Percentiles rank a stretch among this genome's conserved stretches.
These are phyloP conservation scores for Populus hybrid DNA, from an alignment of 441 rosid genomes.

Conservation along the genomic window DNA sequence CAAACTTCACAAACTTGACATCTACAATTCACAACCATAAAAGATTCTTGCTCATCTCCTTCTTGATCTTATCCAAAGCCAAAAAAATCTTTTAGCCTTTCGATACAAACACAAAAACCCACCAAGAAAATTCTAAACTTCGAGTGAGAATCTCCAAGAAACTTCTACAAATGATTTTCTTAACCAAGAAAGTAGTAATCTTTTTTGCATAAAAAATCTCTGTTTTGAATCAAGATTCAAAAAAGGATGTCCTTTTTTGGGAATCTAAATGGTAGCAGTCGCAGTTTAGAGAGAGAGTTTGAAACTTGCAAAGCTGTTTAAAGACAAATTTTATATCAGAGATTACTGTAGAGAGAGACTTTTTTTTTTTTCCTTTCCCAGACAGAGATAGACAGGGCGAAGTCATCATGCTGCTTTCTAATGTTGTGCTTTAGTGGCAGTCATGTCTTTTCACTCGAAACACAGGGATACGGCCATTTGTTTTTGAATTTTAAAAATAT, in stretches of 20 bases:
- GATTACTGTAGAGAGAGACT: slow-evolving; percentile 20
- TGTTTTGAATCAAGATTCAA: slow-evolving; percentile 17
- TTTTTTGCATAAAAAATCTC: not conserved
- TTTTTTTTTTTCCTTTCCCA: not conserved
- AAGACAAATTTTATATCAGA: slow-evolving; percentile 33
- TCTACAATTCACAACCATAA: slow-evolving; percentile 15
- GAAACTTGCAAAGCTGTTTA: slow-evolving; percentile 28
- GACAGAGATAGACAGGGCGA: not conserved
- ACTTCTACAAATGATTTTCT: slow-evolving; percentile 9
- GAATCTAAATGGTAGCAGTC: slow-evolving; percentile 19
- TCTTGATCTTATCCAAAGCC: slow-evolving; percentile 10
- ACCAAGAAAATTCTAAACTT: slow-evolving; percentile 20
- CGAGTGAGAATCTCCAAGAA: slow-evolving; percentile 22
- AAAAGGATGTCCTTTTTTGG: not conserved
- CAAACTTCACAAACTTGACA: slow-evolving; percentile 19
- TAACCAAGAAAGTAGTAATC: slow-evolving; percentile 13
- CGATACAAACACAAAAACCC: slow-evolving; percentile 33
- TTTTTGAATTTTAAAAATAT: too few species aligned
- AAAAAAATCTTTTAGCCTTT: slow-evolving; percentile 17
- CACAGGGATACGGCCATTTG: not conserved
- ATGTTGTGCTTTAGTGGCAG: not conserved
- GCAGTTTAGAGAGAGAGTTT: slow-evolving; percentile 19
- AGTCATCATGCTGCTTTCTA: slow-evolving; percentile 7
- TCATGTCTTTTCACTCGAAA: not conserved
- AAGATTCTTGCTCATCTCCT: slow-evolving; percentile 20